A percentile compares a stretch with the other conserved stretches of the same genome.
Conservation (phyloP, 768 basidiomycete genomes). For the Mycena rebaudengoi region DNA sequence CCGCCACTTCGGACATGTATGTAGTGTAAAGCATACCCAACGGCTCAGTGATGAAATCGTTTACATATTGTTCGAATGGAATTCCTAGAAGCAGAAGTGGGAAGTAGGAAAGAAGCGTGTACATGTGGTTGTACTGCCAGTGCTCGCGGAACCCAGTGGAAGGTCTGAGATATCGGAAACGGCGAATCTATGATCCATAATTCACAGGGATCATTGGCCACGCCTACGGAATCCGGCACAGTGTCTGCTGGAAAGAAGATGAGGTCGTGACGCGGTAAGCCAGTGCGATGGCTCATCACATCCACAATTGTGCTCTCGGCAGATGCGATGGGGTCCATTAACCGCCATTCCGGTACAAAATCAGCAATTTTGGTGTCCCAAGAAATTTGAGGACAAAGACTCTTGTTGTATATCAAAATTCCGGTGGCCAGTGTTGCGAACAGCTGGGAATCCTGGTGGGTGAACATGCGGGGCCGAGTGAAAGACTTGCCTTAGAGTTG, state of each 20-base stretch:
- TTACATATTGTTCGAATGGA: conserved; percentile 26
- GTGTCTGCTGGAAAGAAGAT: conserved; percentile 15
- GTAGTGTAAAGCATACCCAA: conserved; percentile 28
- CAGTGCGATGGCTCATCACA: conserved; percentile 38
- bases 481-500: conserved; percentile 26
- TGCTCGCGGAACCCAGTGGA: conserved; percentile 36
- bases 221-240: conserved; percentile 19
- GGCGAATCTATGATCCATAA: conserved; percentile 16
- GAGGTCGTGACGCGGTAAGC: conserved; percentile 35
- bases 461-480: neutral
- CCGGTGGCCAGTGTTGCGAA: conserved; percentile 28
- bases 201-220: neutral
- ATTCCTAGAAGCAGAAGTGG: conserved; percentile 24
- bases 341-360: conserved; percentile 29
- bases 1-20: conserved; percentile 14
- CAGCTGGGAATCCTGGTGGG: conserved; percentile 6
- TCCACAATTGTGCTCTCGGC: conserved; percentile 34
- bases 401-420: conserved; percentile 27
- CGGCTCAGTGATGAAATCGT: conserved; percentile 24
- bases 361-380: conserved; percentile 30
- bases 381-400: conserved; percentile 16
- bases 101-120: conserved; percentile 33
- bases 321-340: conserved; percentile 28
- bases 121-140: conserved; percentile 39
- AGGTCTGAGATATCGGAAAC: conserved; percentile 29